Evolutionary conservation across 371 early-diverging fungal species (phyloP), one percentile per base, ranked within the genome.

Genomic region (Gilbertella persicaria): DNA sequence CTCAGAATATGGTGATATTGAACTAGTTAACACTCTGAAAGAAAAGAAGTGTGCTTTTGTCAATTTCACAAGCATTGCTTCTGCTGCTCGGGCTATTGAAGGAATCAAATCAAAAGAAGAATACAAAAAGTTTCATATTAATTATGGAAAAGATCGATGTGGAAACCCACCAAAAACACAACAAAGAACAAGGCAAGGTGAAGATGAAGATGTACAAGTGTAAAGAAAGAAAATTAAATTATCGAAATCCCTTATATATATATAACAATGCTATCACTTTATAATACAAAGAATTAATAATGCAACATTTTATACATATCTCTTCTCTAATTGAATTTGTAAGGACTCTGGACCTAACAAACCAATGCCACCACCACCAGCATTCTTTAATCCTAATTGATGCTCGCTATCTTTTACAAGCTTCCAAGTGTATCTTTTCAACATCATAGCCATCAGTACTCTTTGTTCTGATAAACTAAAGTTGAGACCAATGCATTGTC

Each of bases 91-190:
- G 39, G 92, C 91, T 5, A 84, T 91, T 38, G 80, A 81, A 16
- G 74, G 72, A 5, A 81, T 94, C 28, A 62, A 67, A n/a, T 25
- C 50, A 3, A 78, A 82, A 29, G 60, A 60, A 25, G 80, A 82
- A 6, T 89, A 87, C 57, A 60, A 61, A 9, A 67, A 71, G 21
- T 74, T 78, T 40, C 64, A 80, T 24, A 71, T 94, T 41, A 84
- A 83, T 49, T 93, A 82, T 73, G 93, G 95, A 28, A 90, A 89
- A 67, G 95, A 94, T 66, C 79, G 93, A 6, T 94, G 92, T 60
- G 90, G 86, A 26, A 78, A 80, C 44, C 73, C 83, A n/a, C n/a
- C n/a, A n/a, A n/a, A n/a, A n/a, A n/a, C n/a, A n/a, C n/a, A n/a
- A n/a, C n/a, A n/a, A n/a, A n/a, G n/a, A n/a, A n/a, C n/a, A n/a